Evolutionary conservation across 768 basidiomycete species (phyloP).

Genomic region (Lyophyllum atratum): DNA sequence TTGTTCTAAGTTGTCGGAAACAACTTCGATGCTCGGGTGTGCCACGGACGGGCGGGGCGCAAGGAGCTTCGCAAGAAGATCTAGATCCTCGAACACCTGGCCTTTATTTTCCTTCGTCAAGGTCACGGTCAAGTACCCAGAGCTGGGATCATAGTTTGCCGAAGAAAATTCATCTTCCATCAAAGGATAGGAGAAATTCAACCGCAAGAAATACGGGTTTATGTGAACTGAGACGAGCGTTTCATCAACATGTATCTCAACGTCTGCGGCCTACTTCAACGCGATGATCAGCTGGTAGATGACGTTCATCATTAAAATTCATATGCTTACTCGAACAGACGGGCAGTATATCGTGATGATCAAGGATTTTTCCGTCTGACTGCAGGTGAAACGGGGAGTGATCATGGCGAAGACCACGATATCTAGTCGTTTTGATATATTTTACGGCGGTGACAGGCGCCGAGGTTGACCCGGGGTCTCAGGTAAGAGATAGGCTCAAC

Average conservation of each 20-base stretch:
- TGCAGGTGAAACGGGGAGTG: constrained; percentile 74
- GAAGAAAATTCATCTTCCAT: constrained; percentile 70
- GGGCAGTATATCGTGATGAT: constrained; percentile 68
- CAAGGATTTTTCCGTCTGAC: constrained; percentile 58
- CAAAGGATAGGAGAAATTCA: constrained; percentile 70
- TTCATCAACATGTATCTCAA: constrained; percentile 76
- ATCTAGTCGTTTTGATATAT: neutral
- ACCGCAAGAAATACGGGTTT: constrained; percentile 82
- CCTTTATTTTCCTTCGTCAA: constrained; percentile 69
- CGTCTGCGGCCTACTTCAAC: constrained; percentile 72
- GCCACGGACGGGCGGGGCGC: constrained; percentile 56
- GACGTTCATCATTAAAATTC: constrained; percentile 8
- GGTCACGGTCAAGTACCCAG: constrained; percentile 77
- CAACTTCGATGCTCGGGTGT: constrained; percentile 58
- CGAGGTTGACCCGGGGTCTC: neutral
- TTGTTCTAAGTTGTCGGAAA: constrained; percentile 27
- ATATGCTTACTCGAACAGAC: constrained; percentile 59
- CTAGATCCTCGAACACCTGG: constrained; percentile 74
- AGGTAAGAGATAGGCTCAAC: neutral
- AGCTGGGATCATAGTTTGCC: constrained; percentile 73
- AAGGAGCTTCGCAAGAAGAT: constrained; percentile 75
- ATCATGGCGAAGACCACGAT: constrained; percentile 49
- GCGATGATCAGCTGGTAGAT: constrained; percentile 11
- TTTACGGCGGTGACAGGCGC: neutral
- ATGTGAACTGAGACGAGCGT: constrained; percentile 72